A percentile compares a stretch with the other conserved stretches of the same genome.
Evolutionary conservation across 495 filamentous ascomycete species (phyloP).

Genomic region (Neurospora sp.): DNA sequence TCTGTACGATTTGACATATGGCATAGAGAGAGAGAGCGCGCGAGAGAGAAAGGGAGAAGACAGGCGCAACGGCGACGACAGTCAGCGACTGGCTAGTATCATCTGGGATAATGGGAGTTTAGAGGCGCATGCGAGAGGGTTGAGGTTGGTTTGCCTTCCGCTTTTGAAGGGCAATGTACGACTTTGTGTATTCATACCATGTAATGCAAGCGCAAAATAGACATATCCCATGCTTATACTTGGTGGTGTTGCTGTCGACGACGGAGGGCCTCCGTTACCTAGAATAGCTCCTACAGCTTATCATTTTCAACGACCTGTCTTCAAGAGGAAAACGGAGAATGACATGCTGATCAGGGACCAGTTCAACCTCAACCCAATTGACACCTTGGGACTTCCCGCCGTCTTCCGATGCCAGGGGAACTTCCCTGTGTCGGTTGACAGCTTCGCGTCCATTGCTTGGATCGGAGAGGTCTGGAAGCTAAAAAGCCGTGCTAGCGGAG

Average conservation of each 20-base stretch:
- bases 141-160: neutral
- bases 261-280: neutral
- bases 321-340: neutral
- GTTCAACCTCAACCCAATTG: neutral
- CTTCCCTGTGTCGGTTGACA: neutral
- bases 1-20: neutral
- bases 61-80: neutral
- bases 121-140: neutral
- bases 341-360: neutral
- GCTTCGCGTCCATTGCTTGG: neutral
- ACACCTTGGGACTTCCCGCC: neutral
- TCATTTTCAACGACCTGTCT: neutral
- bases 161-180: slow-evolving; percentile 2
- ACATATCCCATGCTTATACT: neutral
- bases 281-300: neutral
- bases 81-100: neutral
- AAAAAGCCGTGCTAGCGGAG: slow-evolving; percentile 5
- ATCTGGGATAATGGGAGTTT: neutral
- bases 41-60: neutral
- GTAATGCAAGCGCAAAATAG: slow-evolving; percentile 6
- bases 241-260: neutral
- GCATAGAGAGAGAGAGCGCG: neutral
- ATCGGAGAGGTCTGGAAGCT: neutral
- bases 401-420: neutral
- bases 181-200: slow-evolving; percentile 12